phyloP scores from a whole-genome alignment of 31 red algal species.

The Odonthalia washingtoniensis region DNA sequence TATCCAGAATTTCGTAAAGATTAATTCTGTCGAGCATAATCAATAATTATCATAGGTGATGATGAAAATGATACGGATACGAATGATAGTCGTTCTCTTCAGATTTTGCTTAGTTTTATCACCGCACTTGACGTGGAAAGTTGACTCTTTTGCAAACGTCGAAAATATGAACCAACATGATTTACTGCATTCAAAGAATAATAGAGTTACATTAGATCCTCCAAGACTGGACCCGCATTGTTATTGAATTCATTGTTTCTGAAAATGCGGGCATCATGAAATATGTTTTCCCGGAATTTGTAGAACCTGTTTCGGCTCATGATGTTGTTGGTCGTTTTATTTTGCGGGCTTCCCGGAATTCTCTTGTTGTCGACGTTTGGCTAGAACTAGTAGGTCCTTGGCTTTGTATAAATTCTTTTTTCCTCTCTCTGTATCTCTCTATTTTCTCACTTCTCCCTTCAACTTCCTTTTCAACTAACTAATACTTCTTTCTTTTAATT shows the following conservation, averaged over 20 bases:
- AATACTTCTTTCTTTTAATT: no score
- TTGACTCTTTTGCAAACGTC: no score
- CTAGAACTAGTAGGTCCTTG: constrained; percentile 77
- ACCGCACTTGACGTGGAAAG: constrained; percentile 64
- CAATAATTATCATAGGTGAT: constrained; percentile 78
- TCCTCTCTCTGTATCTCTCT: no score
- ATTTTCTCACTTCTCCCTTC: no score
- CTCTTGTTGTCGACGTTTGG: constrained; percentile 74
- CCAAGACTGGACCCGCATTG: constrained; percentile 59
- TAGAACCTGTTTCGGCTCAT: constrained; percentile 79
- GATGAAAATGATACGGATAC: constrained; percentile 71
- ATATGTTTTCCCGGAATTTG: constrained; percentile 67
- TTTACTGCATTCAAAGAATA: constrained; percentile 6
- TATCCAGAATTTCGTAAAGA: constrained; percentile 66
- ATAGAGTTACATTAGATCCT: constrained; percentile 6
- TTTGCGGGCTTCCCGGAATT: constrained; percentile 72
- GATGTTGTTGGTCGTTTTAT: constrained; percentile 75
- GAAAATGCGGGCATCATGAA: constrained; percentile 81
- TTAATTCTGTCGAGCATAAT: constrained; percentile 64
- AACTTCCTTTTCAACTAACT: no score
- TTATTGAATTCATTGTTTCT: constrained; percentile 81
- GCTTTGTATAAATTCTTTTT: no score
- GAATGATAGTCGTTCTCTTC: constrained; percentile 68
- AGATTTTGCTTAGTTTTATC: constrained; percentile 72
- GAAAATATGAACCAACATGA: constrained; percentile 19